Percentiles rank a stretch among this genome's conserved stretches.
These are phyloP conservation scores for Fusarium armeniacum DNA, from an alignment of 2,329 filamentous ascomycete species.

Conservation along the genomic window DNA sequence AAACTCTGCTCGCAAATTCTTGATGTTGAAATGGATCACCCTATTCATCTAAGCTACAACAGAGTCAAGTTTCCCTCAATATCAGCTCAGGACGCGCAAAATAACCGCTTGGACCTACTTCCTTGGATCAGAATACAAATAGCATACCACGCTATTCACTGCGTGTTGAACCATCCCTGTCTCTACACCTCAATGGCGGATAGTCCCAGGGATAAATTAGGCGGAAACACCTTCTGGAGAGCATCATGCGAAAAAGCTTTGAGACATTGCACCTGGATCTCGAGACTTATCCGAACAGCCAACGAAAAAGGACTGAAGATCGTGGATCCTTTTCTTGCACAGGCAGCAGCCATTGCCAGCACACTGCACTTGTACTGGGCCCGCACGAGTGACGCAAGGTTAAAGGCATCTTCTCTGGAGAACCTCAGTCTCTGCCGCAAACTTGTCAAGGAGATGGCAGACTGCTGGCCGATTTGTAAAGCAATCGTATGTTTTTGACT, in stretches of 20 bases:
- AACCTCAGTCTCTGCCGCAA: conserved; percentile 28
- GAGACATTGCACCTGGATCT: conserved; percentile 37
- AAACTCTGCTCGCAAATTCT: conserved; percentile 9
- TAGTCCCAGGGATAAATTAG: conserved; percentile 16
- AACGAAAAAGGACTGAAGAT: conserved; percentile 23
- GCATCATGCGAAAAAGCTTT: conserved; percentile 27
- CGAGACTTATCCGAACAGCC: conserved; percentile 21
- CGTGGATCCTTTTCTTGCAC: conserved; percentile 32
- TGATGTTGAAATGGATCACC: conserved; percentile 8
- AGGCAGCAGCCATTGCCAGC: conserved; percentile 34
- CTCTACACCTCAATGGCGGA: conserved; percentile 22
- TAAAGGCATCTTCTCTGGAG: conserved; percentile 1
- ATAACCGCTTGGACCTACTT: conserved; percentile 6
- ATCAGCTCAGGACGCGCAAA: not conserved
- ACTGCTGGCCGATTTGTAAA: conserved; percentile 30
- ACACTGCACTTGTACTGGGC: conserved; percentile 31
- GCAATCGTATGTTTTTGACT: conserved; percentile 12
- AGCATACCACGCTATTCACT: conserved; percentile 31
- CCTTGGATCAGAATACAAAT: conserved; percentile 33
- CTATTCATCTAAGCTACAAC: conserved; percentile 19
- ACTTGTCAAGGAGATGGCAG: conserved; percentile 28
- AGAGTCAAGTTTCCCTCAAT: not conserved
- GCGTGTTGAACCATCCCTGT: conserved; percentile 33
- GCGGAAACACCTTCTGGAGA: conserved; percentile 29
- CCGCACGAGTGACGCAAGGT: not conserved